A percentile compares a stretch with the other conserved stretches of the same genome.
Evolutionary conservation across 192 early-diverging fungal genomes (phyloP).

Genomic region (Glomus cerebriforme): DNA sequence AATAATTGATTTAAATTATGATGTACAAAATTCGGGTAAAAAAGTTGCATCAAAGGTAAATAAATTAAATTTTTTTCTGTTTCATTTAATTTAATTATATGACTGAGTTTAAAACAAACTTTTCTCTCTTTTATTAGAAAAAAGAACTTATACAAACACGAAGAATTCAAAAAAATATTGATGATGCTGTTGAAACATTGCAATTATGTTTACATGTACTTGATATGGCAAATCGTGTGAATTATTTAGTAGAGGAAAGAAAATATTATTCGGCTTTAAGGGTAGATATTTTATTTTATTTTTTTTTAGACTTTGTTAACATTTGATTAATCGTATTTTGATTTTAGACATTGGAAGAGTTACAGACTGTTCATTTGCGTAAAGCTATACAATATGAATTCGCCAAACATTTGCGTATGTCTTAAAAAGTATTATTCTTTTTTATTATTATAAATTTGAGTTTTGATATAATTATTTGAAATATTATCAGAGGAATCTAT

Average conservation of each 20-base stretch:
- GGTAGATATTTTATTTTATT: constrained; percentile 43
- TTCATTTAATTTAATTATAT: background rate
- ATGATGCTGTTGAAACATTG: constrained; percentile 78
- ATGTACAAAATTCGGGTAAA: constrained; percentile 81
- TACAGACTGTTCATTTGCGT: constrained; percentile 76
- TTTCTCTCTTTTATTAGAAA: constrained; percentile 59
- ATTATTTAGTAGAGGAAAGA: constrained; percentile 71
- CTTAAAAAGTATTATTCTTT: background rate
- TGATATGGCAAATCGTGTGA: constrained; percentile 84
- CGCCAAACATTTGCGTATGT: constrained; percentile 78
- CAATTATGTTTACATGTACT: constrained; percentile 84
- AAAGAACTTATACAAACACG: constrained; percentile 74
- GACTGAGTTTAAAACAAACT: background rate
- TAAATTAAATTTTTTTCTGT: background rate
- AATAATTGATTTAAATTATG: constrained; percentile 81
- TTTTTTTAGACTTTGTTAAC: background rate
- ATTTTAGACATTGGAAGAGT: constrained; percentile 76
- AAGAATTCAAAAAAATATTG: constrained; percentile 85
- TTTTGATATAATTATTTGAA: constrained; percentile 6
- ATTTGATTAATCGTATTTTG: background rate
- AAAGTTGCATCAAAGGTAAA: constrained; percentile 77
- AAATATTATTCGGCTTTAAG: constrained; percentile 93
- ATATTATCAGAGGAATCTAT: constrained; percentile 70
- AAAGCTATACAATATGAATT: constrained; percentile 80
- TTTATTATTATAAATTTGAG: background rate